Percentiles rank a stretch among this genome's conserved stretches.
phyloP scores from a whole-genome alignment of 2,329 filamentous ascomycete genomes.

The Fusarium clavum region DNA sequence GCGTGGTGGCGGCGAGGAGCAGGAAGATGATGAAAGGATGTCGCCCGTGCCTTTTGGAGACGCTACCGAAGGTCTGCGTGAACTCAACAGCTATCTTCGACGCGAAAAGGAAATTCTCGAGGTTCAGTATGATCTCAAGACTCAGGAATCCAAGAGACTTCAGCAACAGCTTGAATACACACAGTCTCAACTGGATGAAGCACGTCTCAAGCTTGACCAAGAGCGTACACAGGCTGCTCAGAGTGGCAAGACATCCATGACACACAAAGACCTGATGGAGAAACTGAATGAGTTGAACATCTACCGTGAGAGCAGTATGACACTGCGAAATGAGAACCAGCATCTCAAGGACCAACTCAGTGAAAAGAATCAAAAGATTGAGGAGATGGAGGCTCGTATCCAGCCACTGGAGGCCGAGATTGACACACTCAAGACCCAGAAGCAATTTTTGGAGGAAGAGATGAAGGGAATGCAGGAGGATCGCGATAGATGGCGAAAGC shows the following conservation, averaged over 20 bases:
- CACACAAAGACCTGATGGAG: constrained; percentile 90
- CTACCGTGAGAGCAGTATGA: constrained; percentile 93
- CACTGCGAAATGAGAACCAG: constrained; percentile 86
- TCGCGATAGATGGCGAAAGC: constrained; percentile 94
- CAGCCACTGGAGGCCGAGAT: constrained; percentile 86
- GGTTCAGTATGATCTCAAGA: constrained; percentile 91
- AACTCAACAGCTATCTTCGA: constrained; percentile 90
- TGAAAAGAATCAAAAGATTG: constrained; percentile 79
- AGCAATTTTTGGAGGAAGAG: constrained; percentile 86
- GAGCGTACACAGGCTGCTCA: constrained; percentile 84
- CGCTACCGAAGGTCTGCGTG: constrained; percentile 81
- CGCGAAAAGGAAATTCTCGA: constrained; percentile 98
- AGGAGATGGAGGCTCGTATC: constrained; percentile 79
- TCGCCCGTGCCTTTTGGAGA: constrained; percentile 65
- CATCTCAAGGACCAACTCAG: constrained; percentile 80
- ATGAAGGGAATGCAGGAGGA: constrained; percentile 90
- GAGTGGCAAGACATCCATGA: constrained; percentile 76
- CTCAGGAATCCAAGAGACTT: constrained; percentile 87
- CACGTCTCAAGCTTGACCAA: constrained; percentile 88
- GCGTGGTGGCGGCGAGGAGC: constrained; percentile 63
- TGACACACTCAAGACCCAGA: constrained; percentile 82
- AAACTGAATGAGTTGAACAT: constrained; percentile 96
- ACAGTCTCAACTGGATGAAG: constrained; percentile 88
- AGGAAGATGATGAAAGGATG: constrained; percentile 64
- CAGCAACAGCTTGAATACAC: constrained; percentile 91